Percentiles rank a stretch among this genome's conserved stretches.
Evolutionary conservation across 2,329 filamentous ascomycete species (phyloP).

Genomic region (Colletotrichum higginsianum): DNA sequence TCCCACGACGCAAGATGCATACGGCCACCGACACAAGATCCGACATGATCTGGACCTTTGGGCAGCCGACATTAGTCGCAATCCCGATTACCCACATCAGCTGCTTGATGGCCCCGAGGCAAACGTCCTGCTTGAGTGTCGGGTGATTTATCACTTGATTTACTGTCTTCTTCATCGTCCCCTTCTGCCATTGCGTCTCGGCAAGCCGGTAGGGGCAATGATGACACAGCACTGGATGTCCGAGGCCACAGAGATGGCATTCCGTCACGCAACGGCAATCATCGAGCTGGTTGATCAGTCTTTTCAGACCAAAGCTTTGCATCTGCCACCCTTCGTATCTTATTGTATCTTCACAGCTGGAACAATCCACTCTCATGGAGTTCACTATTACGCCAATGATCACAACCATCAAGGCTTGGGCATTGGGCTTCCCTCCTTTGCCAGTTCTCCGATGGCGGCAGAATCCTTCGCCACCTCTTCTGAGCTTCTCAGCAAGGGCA

Average conservation of each 20-base stretch:
- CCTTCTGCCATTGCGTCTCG: constrained; percentile 18
- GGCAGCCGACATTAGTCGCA: constrained; percentile 10
- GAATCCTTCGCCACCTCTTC: constrained; percentile 18
- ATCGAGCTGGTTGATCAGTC: constrained; percentile 16
- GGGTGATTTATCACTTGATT: constrained; percentile 23
- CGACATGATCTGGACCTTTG: constrained; percentile 31
- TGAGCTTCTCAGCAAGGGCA: constrained; percentile 13
- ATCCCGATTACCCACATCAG: background rate
- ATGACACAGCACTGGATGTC: constrained; percentile 32
- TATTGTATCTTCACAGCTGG: constrained; percentile 35
- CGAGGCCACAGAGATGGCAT: constrained; percentile 27
- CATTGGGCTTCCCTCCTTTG: constrained; percentile 18
- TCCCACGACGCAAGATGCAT: constrained; percentile 19
- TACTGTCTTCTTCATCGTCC: constrained; percentile 37
- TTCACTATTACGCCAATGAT: constrained; percentile 18
- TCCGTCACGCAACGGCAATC: constrained; percentile 33
- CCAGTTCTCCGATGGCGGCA: constrained; percentile 26
- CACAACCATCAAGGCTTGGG: background rate
- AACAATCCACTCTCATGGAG: constrained; percentile 19
- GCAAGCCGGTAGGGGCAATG: constrained; percentile 23
- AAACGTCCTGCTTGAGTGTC: constrained; percentile 9
- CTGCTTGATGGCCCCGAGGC: background rate
- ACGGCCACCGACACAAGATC: constrained; percentile 34
- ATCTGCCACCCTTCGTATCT: constrained; percentile 25
- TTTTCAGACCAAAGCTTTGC: constrained; percentile 3